Conservation (phyloP, 2,329 filamentous ascomycete genomes). For the Fusarium globosum region DNA sequence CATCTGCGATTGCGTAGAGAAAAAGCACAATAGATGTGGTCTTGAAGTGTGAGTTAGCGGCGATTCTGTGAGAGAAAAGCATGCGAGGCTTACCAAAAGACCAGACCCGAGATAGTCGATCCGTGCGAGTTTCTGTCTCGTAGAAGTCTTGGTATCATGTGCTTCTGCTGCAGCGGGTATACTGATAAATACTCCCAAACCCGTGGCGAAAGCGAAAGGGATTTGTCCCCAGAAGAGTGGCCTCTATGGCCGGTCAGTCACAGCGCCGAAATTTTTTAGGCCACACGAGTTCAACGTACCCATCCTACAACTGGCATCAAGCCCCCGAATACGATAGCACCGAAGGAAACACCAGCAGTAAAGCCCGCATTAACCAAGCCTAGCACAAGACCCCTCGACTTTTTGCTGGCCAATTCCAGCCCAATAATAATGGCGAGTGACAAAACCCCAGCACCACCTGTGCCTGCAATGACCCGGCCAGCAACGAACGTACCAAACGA, state of each 20-base stretch:
- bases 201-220: slow-evolving; percentile 71
- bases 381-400: slow-evolving; percentile 76
- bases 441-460: slow-evolving; percentile 78
- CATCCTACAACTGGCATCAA: slow-evolving; percentile 74
- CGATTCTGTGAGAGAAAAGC: background rate
- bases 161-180: slow-evolving; percentile 62
- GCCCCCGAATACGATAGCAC: slow-evolving; percentile 76
- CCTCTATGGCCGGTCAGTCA: slow-evolving; percentile 59
- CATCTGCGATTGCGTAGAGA: slow-evolving; percentile 75
- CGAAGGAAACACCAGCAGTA: slow-evolving; percentile 76
- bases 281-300: slow-evolving; percentile 59
- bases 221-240: slow-evolving; percentile 79
- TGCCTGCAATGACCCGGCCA: slow-evolving; percentile 74
- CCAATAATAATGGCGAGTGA: slow-evolving; percentile 80
- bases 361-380: slow-evolving; percentile 79
- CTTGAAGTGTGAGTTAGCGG: slow-evolving; percentile 50
- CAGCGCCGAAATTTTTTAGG: background rate
- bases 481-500: slow-evolving; percentile 72
- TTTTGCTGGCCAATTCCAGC: slow-evolving; percentile 76
- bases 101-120: slow-evolving; percentile 82
- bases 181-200: slow-evolving; percentile 70
- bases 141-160: slow-evolving; percentile 42
- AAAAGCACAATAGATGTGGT: slow-evolving; percentile 75
- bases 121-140: slow-evolving; percentile 66
- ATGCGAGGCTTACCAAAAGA: slow-evolving; percentile 64